These are phyloP conservation scores for Aureobasidium pullulans DNA, from an alignment of 2,329 filamentous ascomycete species.

Conservation along the genomic window DNA sequence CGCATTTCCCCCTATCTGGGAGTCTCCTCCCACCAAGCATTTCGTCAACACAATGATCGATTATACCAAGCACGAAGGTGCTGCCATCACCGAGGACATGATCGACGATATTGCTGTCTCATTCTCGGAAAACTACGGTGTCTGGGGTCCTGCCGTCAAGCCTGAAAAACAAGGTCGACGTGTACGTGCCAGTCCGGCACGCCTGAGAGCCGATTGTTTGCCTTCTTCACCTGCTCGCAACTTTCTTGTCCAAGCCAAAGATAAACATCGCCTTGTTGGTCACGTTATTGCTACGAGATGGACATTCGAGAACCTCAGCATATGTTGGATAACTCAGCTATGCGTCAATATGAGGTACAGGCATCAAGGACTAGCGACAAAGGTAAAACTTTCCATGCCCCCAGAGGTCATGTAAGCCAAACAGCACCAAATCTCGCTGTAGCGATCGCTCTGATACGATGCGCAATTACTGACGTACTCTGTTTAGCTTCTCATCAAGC, in stretches of 20 bases:
- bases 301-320: neutral
- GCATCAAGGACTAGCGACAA: conserved; percentile 1
- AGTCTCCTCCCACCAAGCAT: neutral
- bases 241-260: neutral
- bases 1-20: too few species aligned
- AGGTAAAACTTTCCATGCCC: neutral
- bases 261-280: neutral
- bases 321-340: conserved; percentile 9
- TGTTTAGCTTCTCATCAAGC: neutral
- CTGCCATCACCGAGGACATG: neutral
- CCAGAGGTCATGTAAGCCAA: too few species aligned
- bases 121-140: conserved; percentile 2
- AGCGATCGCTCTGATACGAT: neutral
- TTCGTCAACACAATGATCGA: neutral
- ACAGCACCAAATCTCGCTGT: too few species aligned
- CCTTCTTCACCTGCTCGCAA: neutral
- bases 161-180: neutral
- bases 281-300: neutral
- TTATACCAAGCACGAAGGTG: neutral
- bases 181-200: neutral
- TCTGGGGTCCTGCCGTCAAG: neutral
- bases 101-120: neutral
- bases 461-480: neutral
- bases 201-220: neutral
- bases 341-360: neutral